phyloP scores from a whole-genome alignment of 805 yeast genomes.

The Lachancea waltii region DNA sequence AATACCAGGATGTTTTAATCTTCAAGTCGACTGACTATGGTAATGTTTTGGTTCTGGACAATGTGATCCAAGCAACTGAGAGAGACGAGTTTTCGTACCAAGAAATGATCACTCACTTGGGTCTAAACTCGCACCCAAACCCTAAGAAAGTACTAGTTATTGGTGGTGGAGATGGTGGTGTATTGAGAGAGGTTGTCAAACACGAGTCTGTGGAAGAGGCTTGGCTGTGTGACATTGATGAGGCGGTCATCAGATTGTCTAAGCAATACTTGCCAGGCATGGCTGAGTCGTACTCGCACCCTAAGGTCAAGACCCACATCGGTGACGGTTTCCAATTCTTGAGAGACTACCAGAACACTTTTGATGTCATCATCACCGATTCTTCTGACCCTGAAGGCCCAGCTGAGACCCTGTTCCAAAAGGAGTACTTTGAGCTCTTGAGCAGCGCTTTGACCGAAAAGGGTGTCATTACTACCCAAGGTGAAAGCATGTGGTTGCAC shows the following conservation, averaged over 20 bases:
- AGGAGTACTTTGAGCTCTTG: conserved; percentile 81
- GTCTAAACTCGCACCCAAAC: conserved; percentile 86
- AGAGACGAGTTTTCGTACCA: conserved; percentile 97
- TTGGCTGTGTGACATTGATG: conserved; percentile 90
- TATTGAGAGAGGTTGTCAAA: conserved; percentile 87
- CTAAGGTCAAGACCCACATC: conserved; percentile 83
- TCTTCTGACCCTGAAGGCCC: conserved; percentile 99
- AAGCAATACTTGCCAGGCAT: conserved; percentile 83
- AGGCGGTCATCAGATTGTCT: conserved; percentile 79
- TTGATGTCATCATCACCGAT: conserved; percentile 94
- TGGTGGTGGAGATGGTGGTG: conserved; percentile 99
- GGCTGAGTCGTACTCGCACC: conserved; percentile 78
- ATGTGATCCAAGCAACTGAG: conserved; percentile 93
- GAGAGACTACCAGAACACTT: conserved; percentile 73
- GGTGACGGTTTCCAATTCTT: conserved; percentile 98
- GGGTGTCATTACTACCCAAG: conserved; percentile 91
- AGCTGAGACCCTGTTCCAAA: conserved; percentile 88
- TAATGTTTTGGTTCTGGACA: conserved; percentile 89
- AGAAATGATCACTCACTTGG: conserved; percentile 96
- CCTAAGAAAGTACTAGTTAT: conserved; percentile 91
- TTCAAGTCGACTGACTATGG: conserved; percentile 93
- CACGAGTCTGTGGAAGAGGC: conserved; percentile 84
- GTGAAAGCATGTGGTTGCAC: conserved; percentile 92
- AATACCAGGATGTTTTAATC: conserved; percentile 89
- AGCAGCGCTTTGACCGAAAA: conserved; percentile 83